phyloP scores from a whole-genome alignment of 345 rosid species.

The Garcia nutans region DNA sequence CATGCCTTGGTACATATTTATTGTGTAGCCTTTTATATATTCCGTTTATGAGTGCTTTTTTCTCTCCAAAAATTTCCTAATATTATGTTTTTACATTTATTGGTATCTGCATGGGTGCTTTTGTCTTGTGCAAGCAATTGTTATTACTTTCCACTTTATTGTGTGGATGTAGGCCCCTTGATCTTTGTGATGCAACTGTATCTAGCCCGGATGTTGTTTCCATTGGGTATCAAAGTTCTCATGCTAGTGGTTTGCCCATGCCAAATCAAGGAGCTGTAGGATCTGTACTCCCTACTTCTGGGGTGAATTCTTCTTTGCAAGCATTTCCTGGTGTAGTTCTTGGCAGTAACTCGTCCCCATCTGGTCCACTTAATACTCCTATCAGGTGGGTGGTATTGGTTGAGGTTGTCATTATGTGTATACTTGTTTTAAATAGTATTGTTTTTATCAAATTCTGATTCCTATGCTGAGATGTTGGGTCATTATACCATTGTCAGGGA shows the following conservation, averaged over 20 bases:
- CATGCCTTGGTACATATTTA: constrained; percentile 12
- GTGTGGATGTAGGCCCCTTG: constrained; percentile 83
- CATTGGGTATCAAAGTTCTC: constrained; percentile 60
- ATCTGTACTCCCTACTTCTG: constrained; percentile 61
- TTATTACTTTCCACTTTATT: constrained; percentile 26
- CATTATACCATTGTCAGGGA: constrained; percentile 48
- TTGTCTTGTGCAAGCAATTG: constrained; percentile 14
- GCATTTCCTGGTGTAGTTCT: constrained; percentile 63
- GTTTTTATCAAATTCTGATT: constrained; percentile 16
- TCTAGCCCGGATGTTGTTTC: constrained; percentile 63
- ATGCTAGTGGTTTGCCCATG: constrained; percentile 49
- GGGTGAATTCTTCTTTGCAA: constrained; percentile 58
- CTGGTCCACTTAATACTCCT: constrained; percentile 59
- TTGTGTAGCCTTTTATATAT: neutral
- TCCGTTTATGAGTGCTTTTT: neutral
- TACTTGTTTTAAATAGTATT: neutral
- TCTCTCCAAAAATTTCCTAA: neutral
- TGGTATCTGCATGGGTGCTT: neutral
- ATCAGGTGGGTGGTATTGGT: constrained; percentile 63
- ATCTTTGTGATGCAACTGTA: constrained; percentile 67
- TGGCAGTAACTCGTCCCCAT: constrained; percentile 54
- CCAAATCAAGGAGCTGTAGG: constrained; percentile 65
- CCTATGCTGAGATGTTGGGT: constrained; percentile 4
- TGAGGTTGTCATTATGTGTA: constrained; percentile 20
- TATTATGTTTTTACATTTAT: neutral